Evolutionary conservation across 2,329 filamentous ascomycete genomes (phyloP), one percentile per base, ranked within the genome.

Genomic region (Thermoascus crustaceus): DNA sequence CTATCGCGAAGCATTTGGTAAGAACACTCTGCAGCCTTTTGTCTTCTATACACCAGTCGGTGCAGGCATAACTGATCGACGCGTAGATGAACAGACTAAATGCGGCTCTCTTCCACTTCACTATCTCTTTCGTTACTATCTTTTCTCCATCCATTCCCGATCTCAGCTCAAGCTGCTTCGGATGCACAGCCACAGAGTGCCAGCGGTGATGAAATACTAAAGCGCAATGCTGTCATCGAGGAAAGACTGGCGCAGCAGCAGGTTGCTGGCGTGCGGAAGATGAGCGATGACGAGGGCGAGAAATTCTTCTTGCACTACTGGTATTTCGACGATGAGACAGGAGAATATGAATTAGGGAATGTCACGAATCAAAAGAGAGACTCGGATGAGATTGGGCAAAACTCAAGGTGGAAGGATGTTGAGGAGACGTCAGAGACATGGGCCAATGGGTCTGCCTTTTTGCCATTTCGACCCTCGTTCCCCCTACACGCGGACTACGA

Each of bases 261-360:
- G 3, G 43, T 52, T 7, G 41, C 42, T 0, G 58, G 52, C 4
- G 53, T 68, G 27, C 53, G 53, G 19, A 70, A 69, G 40, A 69
- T 70, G 66, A 63, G 54, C 26, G 45, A 42, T 4, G 63, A 69
- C 26, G 58, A 64, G 29, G 63, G 66, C 7, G 64, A 70, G 44
- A 70, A 68, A 46, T 70, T 70, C 48, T 66, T 61, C 33, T 48
- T 61, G 21, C 54, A 66, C 21, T 69, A 68, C 42, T 70, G 66
- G 66, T 34, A 48, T 11, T 65, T 66, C 35, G 47, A 44, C 7
- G 38, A 48, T 2, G 44, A 43, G 5, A 31, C 30, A 4, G 42
- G 44, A 13, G 30, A 43, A 10, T 33, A 41, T 10, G 18, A 46
- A 23, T 30, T 34, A 25, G 31, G 14, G n/a, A 16, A 27, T 3